Evolutionary conservation across 176 grass and related monocot genomes (phyloP).

Genomic region (Hsuehochloa calcarea): DNA sequence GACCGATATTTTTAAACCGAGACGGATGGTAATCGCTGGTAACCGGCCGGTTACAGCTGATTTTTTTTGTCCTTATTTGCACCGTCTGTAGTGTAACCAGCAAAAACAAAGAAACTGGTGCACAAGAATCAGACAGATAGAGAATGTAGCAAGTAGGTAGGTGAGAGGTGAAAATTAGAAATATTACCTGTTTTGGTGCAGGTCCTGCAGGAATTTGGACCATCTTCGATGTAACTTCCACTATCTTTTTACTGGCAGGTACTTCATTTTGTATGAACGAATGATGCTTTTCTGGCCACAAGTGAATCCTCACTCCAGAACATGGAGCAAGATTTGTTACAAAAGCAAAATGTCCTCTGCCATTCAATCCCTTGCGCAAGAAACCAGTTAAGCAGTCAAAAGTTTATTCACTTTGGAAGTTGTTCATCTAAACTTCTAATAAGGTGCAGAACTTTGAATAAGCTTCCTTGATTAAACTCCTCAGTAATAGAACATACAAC

Average conservation of each 20-base stretch:
- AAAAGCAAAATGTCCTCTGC: constrained; percentile 79
- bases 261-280: constrained; percentile 32
- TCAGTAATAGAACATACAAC: not conserved
- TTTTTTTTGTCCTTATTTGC: no score
- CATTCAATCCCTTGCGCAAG: constrained; percentile 60
- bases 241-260: constrained; percentile 67
- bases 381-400: constrained; percentile 29
- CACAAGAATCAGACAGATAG: not conserved
- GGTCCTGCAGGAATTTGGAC: constrained; percentile 85
- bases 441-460: not conserved
- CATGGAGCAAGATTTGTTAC: constrained; percentile 97
- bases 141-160: constrained; percentile 8
- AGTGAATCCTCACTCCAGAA: constrained; percentile 92
- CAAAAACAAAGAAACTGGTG: not conserved
- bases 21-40: no score
- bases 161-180: constrained; percentile 25
- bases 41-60: no score
- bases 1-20: no score
- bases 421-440: constrained; percentile 20
- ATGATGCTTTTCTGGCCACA: constrained; percentile 80
- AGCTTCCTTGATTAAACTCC: not conserved
- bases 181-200: constrained; percentile 78
- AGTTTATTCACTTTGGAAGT: constrained; percentile 13
- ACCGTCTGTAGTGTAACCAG: not conserved
- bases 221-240: constrained; percentile 93